These are phyloP conservation scores for Lichtheimia hyalospora DNA, from an alignment of 371 early-diverging fungal species.

Conservation along the genomic window DNA sequence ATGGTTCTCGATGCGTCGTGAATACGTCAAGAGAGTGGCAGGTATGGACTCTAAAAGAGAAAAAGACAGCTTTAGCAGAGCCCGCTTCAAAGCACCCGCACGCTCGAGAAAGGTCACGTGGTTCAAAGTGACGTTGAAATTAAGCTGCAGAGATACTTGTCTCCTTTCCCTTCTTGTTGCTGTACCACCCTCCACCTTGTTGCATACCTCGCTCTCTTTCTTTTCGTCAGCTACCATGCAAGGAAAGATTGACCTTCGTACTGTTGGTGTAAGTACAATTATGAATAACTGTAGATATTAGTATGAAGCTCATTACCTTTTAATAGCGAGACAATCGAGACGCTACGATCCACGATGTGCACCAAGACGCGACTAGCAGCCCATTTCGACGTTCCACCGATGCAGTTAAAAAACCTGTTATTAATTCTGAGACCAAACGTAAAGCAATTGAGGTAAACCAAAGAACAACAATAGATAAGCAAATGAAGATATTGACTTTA, in stretches of 20 bases:
- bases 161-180: no score
- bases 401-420: not conserved
- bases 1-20: not conserved
- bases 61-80: no score
- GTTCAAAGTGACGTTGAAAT: no score
- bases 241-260: conserved; percentile 4
- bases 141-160: no score
- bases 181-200: no score
- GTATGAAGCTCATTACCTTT: not conserved
- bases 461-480: not conserved
- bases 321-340: not conserved
- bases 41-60: no score
- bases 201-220: no score
- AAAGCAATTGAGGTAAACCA: not conserved
- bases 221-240: not conserved
- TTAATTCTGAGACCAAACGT: not conserved
- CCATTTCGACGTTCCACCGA: not conserved
- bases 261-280: conserved; percentile 5
- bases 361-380: not conserved
- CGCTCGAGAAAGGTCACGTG: no score
- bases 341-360: not conserved
- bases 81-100: no score
- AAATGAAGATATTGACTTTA: not conserved
- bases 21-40: no score
- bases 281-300: not conserved